Percentiles rank a stretch among this genome's conserved stretches.
Evolutionary conservation across 2,329 filamentous ascomycete species (phyloP).

Genomic region (Davidsoniella eucalypti): DNA sequence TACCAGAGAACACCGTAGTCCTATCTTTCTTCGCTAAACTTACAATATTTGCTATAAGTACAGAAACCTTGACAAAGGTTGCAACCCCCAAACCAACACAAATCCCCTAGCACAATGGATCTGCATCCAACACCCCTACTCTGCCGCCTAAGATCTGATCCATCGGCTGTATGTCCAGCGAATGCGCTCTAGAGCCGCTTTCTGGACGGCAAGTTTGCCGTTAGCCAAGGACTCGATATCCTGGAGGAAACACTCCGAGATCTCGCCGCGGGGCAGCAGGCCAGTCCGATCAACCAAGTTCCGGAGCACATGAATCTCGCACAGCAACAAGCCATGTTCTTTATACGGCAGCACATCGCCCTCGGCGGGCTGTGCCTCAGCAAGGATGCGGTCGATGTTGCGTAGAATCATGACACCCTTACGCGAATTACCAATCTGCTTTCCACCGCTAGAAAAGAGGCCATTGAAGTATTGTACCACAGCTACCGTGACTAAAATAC

Average conservation of each 20-base stretch:
- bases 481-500: constrained; percentile 73
- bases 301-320: constrained; percentile 73
- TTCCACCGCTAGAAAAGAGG: constrained; percentile 52
- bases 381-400: constrained; percentile 72
- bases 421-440: constrained; percentile 46
- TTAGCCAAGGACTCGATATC: constrained; percentile 78
- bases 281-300: constrained; percentile 37
- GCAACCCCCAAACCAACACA: no score
- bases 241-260: constrained; percentile 73
- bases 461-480: constrained; percentile 54
- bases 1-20: no score
- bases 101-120: not conserved
- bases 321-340: constrained; percentile 78
- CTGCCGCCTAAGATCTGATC: constrained; percentile 25
- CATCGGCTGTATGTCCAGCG: constrained; percentile 81
- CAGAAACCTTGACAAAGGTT: no score
- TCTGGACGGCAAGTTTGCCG: constrained; percentile 61
- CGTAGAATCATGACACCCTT: constrained; percentile 63
- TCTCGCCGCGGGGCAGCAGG: constrained; percentile 51
- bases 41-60: no score
- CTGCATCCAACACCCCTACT: no score
- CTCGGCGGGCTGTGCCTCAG: constrained; percentile 49
- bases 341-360: constrained; percentile 73
- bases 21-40: no score
- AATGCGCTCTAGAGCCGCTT: constrained; percentile 65